Base-by-base conservation (phyloP, 2,329 filamentous ascomycete genomes). In the Cadophora sp. region DNA sequence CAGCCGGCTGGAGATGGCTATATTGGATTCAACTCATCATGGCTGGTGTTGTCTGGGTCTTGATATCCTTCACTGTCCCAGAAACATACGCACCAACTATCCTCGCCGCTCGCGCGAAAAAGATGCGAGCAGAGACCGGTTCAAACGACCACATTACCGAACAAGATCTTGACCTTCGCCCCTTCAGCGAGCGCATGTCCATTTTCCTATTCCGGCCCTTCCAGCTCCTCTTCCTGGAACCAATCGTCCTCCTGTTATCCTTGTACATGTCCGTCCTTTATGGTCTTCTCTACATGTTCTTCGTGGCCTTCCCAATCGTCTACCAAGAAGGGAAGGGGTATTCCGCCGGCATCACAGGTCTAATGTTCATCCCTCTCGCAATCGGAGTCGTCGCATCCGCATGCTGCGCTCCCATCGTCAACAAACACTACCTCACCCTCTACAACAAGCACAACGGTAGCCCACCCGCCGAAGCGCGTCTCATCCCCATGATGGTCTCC, bases 1-100 rank as follows among this genome's bases (percentile, higher is more conserved):
- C 85, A 0, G 80, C 83, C 0, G 90, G 90, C 45, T 96, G 93
- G 93, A 82, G 92, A 71, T 96, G 92, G 91, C 82, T 96, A 0
- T 96, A 96, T 81, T 95, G 91, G 90, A 87, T 97, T 72, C 92
- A 95, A 75, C 82, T 96, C 13, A 96, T 97, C 74, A 76, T 96
- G 14, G 83, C 91, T 30, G 88, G 83, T 16, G 76, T 89, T 59
- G 86, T 90, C 72, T 96, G 91, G 87, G 68, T 91, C 20, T 77
- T 95, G 68, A 94, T 96, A 78, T 90, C 89, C 36, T 94, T 96
- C 79, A 96, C 92, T n/a, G 90, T 97, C 0, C 92, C 93, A 1
- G 94, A 97, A 79, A 97, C 94, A 0, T 97, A 96, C 77, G 89
- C 93, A 0, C 93, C 94, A 0, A 91, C 88, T 0, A 88, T 97